Percentiles rank a stretch among this genome's conserved stretches.
Evolutionary conservation across 139 green algal genomes (phyloP).

Genomic region (Chlorella ohadii): DNA sequence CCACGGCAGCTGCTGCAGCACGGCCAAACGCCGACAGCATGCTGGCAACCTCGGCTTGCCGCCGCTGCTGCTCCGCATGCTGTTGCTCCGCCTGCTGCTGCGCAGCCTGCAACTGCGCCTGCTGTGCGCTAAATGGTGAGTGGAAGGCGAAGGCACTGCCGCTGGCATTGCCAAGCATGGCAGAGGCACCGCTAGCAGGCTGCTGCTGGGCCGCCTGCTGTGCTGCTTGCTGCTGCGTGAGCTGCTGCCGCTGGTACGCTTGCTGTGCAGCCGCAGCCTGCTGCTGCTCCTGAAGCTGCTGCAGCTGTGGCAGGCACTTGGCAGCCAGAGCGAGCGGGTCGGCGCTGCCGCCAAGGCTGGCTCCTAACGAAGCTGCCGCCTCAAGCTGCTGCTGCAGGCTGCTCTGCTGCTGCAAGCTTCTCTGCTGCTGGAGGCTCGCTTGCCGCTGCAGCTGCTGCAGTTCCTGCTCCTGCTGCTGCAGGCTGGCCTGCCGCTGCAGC

Average conservation of each 20-base stretch:
- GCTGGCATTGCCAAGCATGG: neutral
- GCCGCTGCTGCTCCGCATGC: neutral
- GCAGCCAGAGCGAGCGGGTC: neutral
- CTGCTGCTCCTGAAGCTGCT: conserved; percentile 19
- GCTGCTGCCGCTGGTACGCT: neutral
- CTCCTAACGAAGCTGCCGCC: neutral
- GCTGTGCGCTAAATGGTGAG: neutral
- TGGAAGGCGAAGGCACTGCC: conserved; percentile 2
- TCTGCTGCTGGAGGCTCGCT: conserved; percentile 1
- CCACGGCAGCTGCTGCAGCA: neutral
- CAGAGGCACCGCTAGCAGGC: neutral
- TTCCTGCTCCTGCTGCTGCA: neutral
- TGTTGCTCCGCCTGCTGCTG: neutral
- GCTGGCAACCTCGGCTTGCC: neutral
- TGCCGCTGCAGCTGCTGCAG: conserved; percentile 1
- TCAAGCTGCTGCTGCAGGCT: neutral
- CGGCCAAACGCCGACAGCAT: neutral
- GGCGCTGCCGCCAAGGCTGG: neutral
- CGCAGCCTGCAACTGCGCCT: neutral
- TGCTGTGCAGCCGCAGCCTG: neutral
- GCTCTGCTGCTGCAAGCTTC: neutral
- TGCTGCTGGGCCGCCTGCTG: neutral
- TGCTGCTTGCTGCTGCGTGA: neutral
- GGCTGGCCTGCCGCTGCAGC: neutral
- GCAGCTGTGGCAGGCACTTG: conserved; percentile 19